Percentiles rank a stretch among this genome's conserved stretches.
These are phyloP conservation scores for Lasiodiplodia hormozganensis DNA, from an alignment of 2,329 filamentous ascomycete species.

Conservation along the genomic window DNA sequence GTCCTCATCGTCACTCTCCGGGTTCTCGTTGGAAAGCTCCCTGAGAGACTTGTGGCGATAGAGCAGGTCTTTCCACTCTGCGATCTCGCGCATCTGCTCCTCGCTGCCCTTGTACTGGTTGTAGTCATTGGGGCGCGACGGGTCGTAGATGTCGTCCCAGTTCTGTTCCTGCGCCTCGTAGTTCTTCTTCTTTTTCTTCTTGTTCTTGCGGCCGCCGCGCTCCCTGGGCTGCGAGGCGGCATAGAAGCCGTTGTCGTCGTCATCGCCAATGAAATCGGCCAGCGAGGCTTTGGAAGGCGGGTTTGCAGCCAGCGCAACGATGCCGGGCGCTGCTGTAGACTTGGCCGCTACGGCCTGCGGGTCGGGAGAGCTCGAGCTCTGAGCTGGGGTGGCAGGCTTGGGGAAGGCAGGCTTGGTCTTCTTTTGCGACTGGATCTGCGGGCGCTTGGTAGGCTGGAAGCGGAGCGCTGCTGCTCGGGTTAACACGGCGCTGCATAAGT, in stretches of 20 bases:
- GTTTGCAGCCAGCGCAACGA: slow-evolving; percentile 44
- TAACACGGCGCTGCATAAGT: slow-evolving; percentile 28
- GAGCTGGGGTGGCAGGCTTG: slow-evolving; percentile 47
- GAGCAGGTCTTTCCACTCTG: slow-evolving; percentile 85
- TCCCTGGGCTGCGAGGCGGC: slow-evolving; percentile 65
- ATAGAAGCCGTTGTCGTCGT: slow-evolving; percentile 74
- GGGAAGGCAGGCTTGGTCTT: slow-evolving; percentile 69
- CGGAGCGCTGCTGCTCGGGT: slow-evolving; percentile 57
- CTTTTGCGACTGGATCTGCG: slow-evolving; percentile 60
- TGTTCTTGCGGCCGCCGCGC: slow-evolving; percentile 72
- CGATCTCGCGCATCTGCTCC: slow-evolving; percentile 78
- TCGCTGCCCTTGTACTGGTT: slow-evolving; percentile 86
- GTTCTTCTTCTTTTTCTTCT: slow-evolving; percentile 76
- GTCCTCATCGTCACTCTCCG: slow-evolving; percentile 58
- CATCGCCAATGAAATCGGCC: slow-evolving; percentile 85
- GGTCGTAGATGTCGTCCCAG: slow-evolving; percentile 93
- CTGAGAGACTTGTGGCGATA: slow-evolving; percentile 36
- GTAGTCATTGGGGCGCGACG: slow-evolving; percentile 79
- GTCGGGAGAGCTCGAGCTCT: slow-evolving; percentile 33
- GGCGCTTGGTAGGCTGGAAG: slow-evolving; percentile 86
- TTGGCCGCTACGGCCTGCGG: slow-evolving; percentile 30
- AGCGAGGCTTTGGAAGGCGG: slow-evolving; percentile 70
- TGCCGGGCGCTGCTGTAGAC: slow-evolving; percentile 4
- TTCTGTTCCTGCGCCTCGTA: slow-evolving; percentile 68
- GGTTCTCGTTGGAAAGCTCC: slow-evolving; percentile 22